These are phyloP conservation scores for Coccinonectria pachysandricola DNA, from an alignment of 2,329 filamentous ascomycete species.

Conservation along the genomic window DNA sequence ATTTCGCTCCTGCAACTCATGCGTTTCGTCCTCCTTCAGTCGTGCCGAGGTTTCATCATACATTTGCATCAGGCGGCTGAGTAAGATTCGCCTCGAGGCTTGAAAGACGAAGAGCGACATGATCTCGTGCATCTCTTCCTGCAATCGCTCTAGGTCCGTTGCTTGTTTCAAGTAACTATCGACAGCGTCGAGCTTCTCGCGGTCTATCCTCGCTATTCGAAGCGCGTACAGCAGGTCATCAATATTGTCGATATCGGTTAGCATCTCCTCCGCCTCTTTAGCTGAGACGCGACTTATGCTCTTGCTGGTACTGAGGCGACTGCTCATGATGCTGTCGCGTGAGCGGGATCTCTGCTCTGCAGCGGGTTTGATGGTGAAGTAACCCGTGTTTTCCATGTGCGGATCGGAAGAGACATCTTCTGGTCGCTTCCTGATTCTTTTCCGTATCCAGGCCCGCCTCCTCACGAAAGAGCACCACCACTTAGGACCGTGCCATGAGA, in stretches of 20 bases:
- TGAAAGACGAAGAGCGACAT: conserved; percentile 87
- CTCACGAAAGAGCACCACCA: conserved; percentile 97
- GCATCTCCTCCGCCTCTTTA: conserved; percentile 43
- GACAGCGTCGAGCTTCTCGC: conserved; percentile 80
- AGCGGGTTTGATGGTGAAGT: conserved; percentile 65
- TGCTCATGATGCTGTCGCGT: conserved; percentile 23
- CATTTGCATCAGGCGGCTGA: conserved; percentile 57
- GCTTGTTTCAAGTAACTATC: conserved; percentile 72
- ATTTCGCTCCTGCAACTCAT: conserved; percentile 34
- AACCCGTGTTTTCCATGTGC: conserved; percentile 63
- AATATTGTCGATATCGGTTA: conserved; percentile 50
- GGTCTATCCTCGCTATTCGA: conserved; percentile 65
- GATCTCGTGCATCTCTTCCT: conserved; percentile 70
- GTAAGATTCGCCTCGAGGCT: conserved; percentile 66
- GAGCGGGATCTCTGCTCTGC: conserved; percentile 26
- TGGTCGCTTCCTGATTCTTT: conserved; percentile 53
- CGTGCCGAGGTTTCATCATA: conserved; percentile 31
- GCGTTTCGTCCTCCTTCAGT: conserved; percentile 28
- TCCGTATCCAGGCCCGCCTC: conserved; percentile 76
- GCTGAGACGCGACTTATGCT: conserved; percentile 27
- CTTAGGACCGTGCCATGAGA: conserved; percentile 78
- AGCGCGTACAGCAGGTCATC: conserved; percentile 59
- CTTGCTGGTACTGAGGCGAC: conserved; percentile 23
- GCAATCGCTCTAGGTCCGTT: conserved; percentile 65
- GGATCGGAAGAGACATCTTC: conserved; percentile 39